Conservation (phyloP, 148 eudicot species). For the Linanthus parryae region DNA sequence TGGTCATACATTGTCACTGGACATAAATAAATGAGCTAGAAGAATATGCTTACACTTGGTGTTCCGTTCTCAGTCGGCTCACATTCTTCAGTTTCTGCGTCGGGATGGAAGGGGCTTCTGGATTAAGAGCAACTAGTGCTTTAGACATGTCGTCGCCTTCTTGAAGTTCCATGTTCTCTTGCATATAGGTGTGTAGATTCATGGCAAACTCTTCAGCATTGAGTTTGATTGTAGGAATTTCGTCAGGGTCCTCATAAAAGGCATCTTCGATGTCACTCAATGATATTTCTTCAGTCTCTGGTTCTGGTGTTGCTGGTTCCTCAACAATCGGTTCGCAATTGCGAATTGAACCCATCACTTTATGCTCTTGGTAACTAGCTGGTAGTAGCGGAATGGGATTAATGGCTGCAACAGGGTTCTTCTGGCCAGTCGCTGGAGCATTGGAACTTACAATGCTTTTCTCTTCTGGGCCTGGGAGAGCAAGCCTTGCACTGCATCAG, state of each 20-base stretch:
- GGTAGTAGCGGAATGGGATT: constrained; percentile 28
- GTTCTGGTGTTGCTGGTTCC: constrained; percentile 51
- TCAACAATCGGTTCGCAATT: constrained; percentile 52
- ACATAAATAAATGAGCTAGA: too few relatives aligned
- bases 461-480: constrained; percentile 71
- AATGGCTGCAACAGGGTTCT: constrained; percentile 7
- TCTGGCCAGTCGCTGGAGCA: constrained; percentile 13
- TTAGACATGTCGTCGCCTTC: constrained; percentile 44
- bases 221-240: constrained; percentile 46
- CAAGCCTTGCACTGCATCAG: constrained; percentile 59
- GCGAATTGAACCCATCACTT: constrained; percentile 20
- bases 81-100: constrained; percentile 43
- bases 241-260: constrained; percentile 44
- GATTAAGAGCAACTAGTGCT: constrained; percentile 41
- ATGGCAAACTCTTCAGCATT: constrained; percentile 35
- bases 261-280: constrained; percentile 50
- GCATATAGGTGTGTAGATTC: constrained; percentile 31
- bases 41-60: constrained; percentile 45
- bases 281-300: constrained; percentile 20
- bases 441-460: constrained; percentile 37
- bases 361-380: constrained; percentile 13
- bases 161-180: constrained; percentile 31
- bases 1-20: too few relatives aligned
- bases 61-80: constrained; percentile 51
- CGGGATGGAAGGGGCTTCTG: constrained; percentile 41